Base-by-base conservation (phyloP, 2,329 filamentous ascomycete genomes). In the Clarireedia monteithiana region DNA sequence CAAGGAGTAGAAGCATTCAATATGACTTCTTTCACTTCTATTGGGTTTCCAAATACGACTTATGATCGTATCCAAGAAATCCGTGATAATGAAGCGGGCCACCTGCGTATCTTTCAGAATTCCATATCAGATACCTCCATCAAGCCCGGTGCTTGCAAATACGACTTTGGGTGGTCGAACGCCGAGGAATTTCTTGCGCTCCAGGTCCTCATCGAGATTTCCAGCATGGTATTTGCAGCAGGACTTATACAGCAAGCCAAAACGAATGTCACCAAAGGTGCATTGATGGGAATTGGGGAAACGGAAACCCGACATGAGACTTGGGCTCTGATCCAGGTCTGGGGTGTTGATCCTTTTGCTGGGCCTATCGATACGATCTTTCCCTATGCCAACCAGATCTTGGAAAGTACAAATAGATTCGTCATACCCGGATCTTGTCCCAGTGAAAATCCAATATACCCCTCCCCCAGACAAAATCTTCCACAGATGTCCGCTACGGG, bases 21-120 rank as follows among this genome's bases (percentile, higher is more conserved):
- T 42, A 47, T 55, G 14, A 60, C 65, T 2, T 58, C 63, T 9
- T 75, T 76, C 59, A 68, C 65, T 0, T 56, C 62, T 1, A 49
- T 69, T 10, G 71, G 70, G 6, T 62, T 71, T 27, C 71, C 71
- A 5, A 71, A 74, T 48, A 71, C 61, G 4, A 76, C 74, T 30
- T 73, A 73, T 55, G 64, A 69, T 17, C 67, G 70, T 5, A 66
- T 73, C 42, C 58, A 60, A 56, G 69, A 75, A 57, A 76, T 76
- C 52, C 69, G 73, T 6, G 70, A 76, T 58, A 76, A 75, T 45
- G 74, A 76, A 63, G 73, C 73, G 17, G 73, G 74, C 3, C 73
- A 76, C 57, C 61, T 75, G 15, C 67, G 70, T 26, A 73, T 75
- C 55, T 76, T 76, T 62, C 73, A 75, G 57, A 69, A 72, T 55